Conservation (phyloP, 164 flowering plant species). For the Buxus sempervirens region DNA sequence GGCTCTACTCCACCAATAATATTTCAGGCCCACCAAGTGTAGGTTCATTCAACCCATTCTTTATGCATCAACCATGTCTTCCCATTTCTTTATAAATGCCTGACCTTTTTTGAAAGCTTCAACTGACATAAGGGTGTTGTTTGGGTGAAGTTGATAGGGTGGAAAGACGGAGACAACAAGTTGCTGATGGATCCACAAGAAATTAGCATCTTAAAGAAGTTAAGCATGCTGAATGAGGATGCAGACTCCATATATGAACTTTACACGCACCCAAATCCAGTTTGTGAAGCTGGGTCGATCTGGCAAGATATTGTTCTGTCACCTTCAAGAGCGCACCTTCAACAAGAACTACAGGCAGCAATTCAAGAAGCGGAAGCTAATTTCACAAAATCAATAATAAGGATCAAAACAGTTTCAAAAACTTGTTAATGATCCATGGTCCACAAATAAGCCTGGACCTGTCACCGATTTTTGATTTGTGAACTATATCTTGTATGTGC, state of each 20-base stretch:
- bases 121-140: not conserved
- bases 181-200: conserved; percentile 69
- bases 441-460: no score
- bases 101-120: no score
- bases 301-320: conserved; percentile 65
- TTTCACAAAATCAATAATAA: not conserved
- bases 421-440: no score
- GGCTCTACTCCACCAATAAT: conserved; percentile 71
- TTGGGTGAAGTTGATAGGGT: conserved; percentile 56
- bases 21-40: conserved; percentile 67
- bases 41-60: conserved; percentile 5
- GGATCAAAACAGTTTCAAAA: no score
- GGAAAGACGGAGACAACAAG: conserved; percentile 69
- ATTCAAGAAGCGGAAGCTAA: conserved; percentile 44
- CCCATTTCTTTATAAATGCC: no score
- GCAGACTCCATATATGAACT: conserved; percentile 76
- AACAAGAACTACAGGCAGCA: conserved; percentile 44
- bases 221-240: conserved; percentile 51
- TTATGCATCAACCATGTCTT: no score
- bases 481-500: not conserved
- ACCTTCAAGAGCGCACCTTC: conserved; percentile 43
- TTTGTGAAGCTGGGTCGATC: conserved; percentile 32
- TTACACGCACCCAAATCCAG: conserved; percentile 27
- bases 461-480: not conserved
- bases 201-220: conserved; percentile 43